Evolutionary conservation across 2,329 filamentous ascomycete genomes (phyloP).

Genomic region (Colletotrichum eleusines): DNA sequence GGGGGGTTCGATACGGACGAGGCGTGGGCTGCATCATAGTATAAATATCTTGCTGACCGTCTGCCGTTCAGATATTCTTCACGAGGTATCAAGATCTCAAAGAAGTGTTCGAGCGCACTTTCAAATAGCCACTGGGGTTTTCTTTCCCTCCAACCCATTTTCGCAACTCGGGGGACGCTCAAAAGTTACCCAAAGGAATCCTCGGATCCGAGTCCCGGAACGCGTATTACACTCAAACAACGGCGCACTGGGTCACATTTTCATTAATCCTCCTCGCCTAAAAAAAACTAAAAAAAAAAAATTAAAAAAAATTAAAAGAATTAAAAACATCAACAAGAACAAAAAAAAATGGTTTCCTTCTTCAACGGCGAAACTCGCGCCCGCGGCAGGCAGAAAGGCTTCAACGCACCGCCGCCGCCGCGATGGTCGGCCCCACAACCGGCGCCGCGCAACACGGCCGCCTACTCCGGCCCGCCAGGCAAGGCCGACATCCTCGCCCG

Average conservation of each 20-base stretch:
- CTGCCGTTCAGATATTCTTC: too few relatives aligned
- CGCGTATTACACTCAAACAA: too few relatives aligned
- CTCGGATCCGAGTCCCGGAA: neutral
- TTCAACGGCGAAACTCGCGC: conserved; percentile 3
- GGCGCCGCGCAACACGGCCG: conserved; percentile 4
- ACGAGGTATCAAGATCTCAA: too few relatives aligned
- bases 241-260: too few relatives aligned
- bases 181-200: neutral
- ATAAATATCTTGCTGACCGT: neutral
- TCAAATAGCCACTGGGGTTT: neutral
- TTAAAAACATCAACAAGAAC: too few relatives aligned
- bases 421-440: conserved; percentile 16
- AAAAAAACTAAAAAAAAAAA: neutral
- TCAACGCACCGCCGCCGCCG: neutral
- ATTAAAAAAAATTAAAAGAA: too few relatives aligned
- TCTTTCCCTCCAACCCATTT: neutral
- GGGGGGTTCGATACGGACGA: neutral
- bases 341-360: neutral
- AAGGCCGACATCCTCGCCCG: conserved; percentile 27
- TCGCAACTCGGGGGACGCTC: neutral
- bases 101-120: too few relatives aligned
- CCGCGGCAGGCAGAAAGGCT: neutral
- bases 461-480: conserved; percentile 19
- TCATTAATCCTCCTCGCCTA: too few relatives aligned
- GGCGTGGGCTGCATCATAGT: neutral